Conservation (phyloP, 75 land plant genomes). For the Isoetes taiwanensis region DNA sequence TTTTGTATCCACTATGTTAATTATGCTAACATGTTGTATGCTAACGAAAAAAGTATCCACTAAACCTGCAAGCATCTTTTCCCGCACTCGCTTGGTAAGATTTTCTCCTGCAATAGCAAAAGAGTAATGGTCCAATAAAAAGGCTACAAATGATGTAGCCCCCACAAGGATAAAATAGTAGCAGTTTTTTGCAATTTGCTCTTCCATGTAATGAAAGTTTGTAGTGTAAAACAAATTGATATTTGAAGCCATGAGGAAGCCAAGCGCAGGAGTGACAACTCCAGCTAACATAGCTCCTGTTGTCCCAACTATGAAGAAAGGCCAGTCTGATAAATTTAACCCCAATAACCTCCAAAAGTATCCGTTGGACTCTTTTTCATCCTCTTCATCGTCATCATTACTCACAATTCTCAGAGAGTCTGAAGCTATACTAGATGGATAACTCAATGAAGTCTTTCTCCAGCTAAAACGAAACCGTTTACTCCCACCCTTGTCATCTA, state of each 20-base stretch:
- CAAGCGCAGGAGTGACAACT: constrained; percentile 57
- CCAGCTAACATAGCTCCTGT: constrained; percentile 70
- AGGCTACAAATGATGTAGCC: constrained; percentile 7
- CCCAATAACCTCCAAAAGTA: constrained; percentile 73
- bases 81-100: constrained; percentile 58
- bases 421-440: no score
- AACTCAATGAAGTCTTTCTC: no score
- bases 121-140: constrained; percentile 34
- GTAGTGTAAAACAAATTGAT: constrained; percentile 54
- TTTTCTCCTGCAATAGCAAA: constrained; percentile 81
- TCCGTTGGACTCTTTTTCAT: no score
- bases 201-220: constrained; percentile 30
- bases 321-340: constrained; percentile 83
- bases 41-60: no score
- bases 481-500: no score
- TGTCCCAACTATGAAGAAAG: constrained; percentile 50
- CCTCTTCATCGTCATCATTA: no score
- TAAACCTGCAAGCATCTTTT: constrained; percentile 45
- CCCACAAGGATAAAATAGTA: constrained; percentile 18
- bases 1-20: no score
- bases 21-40: no score
- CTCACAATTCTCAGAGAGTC: no score
- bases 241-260: constrained; percentile 59
- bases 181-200: constrained; percentile 27
- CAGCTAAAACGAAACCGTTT: no score